phyloP scores from a whole-genome alignment of 2,329 filamentous ascomycete genomes.

The Penicillium sp. region DNA sequence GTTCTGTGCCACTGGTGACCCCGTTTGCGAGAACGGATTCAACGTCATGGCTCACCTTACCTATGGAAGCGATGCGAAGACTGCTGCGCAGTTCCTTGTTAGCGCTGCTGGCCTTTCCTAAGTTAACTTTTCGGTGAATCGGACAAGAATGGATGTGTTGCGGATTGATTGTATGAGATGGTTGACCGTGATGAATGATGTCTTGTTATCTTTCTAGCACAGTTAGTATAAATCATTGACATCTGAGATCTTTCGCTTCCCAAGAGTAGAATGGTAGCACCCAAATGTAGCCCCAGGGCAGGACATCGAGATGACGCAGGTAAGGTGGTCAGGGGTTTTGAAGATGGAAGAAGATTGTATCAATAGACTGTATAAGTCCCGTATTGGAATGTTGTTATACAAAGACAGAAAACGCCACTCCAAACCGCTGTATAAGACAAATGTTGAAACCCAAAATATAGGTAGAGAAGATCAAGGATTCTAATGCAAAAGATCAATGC shows the following conservation, averaged over 20 bases:
- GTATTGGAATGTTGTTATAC: slow-evolving; percentile 24
- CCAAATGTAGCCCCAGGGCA: background rate
- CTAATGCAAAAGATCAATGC: background rate
- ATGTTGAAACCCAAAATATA: slow-evolving; percentile 9
- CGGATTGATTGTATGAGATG: background rate
- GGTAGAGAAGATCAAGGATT: background rate
- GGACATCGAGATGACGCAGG: no score
- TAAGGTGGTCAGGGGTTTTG: background rate
- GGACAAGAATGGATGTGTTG: background rate
- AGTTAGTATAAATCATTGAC: background rate
- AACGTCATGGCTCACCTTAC: slow-evolving; percentile 45
- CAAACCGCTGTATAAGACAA: slow-evolving; percentile 24
- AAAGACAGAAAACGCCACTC: slow-evolving; percentile 22
- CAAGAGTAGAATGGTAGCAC: background rate
- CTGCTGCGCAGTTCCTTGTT: slow-evolving; percentile 42
- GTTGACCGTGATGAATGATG: background rate
- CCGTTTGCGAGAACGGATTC: slow-evolving; percentile 52
- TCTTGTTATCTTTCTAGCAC: background rate
- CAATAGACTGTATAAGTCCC: slow-evolving; percentile 10
- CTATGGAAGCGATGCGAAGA: slow-evolving; percentile 39
- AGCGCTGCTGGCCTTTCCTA: slow-evolving; percentile 23
- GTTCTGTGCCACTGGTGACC: slow-evolving; percentile 53
- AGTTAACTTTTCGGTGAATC: background rate
- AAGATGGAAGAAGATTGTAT: background rate
- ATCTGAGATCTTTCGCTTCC: background rate